Evolutionary conservation across 495 filamentous ascomycete genomes (phyloP).

Genomic region (Penicillium chermesinum): DNA sequence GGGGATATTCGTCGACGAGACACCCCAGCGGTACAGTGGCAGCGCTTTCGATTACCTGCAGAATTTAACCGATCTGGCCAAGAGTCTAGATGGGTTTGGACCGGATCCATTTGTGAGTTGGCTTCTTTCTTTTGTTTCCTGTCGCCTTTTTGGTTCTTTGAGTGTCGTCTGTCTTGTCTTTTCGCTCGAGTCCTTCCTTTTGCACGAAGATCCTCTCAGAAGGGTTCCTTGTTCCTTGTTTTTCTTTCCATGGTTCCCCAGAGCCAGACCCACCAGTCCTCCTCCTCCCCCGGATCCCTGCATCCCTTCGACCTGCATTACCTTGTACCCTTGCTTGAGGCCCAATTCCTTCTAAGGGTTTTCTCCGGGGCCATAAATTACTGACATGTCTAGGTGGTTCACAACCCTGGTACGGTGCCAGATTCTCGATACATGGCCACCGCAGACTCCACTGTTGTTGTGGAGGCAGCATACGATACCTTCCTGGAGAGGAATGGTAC

Average conservation of each 20-base stretch:
- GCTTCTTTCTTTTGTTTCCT: slow-evolving; percentile 9
- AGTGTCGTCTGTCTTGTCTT: slow-evolving; percentile 1
- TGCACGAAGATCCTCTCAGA: background rate
- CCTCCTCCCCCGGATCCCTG: background rate
- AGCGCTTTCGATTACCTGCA: slow-evolving; percentile 32
- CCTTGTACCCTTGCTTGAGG: too few species aligned
- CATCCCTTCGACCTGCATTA: too few species aligned
- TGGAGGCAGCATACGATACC: slow-evolving; percentile 41
- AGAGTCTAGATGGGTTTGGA: slow-evolving; percentile 29
- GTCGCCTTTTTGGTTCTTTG: slow-evolving; percentile 3
- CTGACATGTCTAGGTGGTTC: slow-evolving; percentile 34
- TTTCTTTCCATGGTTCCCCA: background rate
- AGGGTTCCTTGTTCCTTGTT: background rate
- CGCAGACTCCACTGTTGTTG: slow-evolving; percentile 43
- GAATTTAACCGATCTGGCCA: slow-evolving; percentile 33
- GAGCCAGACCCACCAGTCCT: background rate
- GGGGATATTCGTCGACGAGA: slow-evolving; percentile 48
- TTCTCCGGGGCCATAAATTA: background rate
- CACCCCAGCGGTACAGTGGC: slow-evolving; percentile 37
- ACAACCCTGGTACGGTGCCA: slow-evolving; percentile 45
- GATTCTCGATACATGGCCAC: slow-evolving; percentile 39
- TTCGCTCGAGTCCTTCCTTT: background rate
- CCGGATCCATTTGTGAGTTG: slow-evolving; percentile 37
- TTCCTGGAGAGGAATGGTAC: slow-evolving; percentile 33
- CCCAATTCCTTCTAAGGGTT: background rate